Percentiles rank a stretch among this genome's conserved stretches.
phyloP scores from a whole-genome alignment of 164 flowering plant genomes.

The Magnolia sinica region DNA sequence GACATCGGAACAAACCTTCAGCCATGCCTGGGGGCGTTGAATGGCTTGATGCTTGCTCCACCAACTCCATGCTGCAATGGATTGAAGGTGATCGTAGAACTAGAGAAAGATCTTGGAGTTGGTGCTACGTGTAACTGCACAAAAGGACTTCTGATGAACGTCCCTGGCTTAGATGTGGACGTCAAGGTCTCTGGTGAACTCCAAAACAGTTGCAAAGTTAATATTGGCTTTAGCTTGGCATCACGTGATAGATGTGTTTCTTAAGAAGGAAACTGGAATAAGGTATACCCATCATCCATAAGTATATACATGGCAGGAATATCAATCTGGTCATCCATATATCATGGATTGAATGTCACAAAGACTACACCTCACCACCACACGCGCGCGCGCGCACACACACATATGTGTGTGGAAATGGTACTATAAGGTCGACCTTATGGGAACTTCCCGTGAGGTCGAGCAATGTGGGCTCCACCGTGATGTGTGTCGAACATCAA shows the following conservation, averaged over 20 bases:
- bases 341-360: no score
- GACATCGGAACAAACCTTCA: not conserved
- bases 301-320: no score
- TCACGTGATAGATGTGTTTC: not conserved
- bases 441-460: no score
- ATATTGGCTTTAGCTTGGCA: not conserved
- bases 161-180: not conserved
- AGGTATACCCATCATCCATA: no score
- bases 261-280: not conserved
- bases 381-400: no score
- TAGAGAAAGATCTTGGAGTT: not conserved
- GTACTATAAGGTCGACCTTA: no score
- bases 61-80: not conserved
- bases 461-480: no score
- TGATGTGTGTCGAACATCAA: no score
- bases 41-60: not conserved
- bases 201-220: slow-evolving; percentile 1
- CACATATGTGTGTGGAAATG: no score
- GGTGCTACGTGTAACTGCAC: not conserved
- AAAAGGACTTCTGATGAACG: not conserved
- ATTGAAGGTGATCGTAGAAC: not conserved
- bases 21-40: not conserved
- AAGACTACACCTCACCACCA: no score
- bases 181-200: not conserved
- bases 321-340: no score